Evolutionary conservation across 2,329 filamentous ascomycete species (phyloP).

Genomic region (Trichoderma sp.): DNA sequence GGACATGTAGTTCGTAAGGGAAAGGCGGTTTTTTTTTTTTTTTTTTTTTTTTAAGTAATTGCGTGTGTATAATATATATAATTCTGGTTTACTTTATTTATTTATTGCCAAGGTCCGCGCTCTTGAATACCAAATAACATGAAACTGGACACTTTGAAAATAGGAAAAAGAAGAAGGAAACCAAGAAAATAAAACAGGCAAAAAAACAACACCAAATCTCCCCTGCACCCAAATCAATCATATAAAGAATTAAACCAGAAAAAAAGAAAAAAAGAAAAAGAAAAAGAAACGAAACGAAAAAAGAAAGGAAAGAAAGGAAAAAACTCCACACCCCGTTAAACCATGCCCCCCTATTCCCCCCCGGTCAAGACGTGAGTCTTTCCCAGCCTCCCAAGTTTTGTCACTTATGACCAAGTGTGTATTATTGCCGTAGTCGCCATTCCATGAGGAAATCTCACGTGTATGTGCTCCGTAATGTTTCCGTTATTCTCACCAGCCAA

Average conservation of each 20-base stretch:
- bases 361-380: constrained; percentile 1
- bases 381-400: background rate
- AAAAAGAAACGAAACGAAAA: background rate
- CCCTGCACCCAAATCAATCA: background rate
- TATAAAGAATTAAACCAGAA: background rate
- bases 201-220: background rate
- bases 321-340: background rate
- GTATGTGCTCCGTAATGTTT: background rate
- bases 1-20: background rate
- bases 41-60: background rate
- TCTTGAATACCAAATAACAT: constrained; percentile 1
- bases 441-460: background rate
- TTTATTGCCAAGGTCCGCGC: constrained; percentile 3
- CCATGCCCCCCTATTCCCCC: background rate
- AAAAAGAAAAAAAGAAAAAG: background rate
- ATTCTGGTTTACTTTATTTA: background rate
- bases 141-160: background rate
- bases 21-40: background rate
- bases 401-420: background rate
- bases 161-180: background rate
- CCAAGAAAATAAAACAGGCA: background rate
- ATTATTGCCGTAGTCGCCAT: background rate
- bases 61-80: background rate
- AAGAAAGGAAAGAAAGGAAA: background rate
- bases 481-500: background rate